Evolutionary conservation across 441 rosid species (phyloP), one percentile per base, ranked within the genome.

Genomic region (Breynia disticha): DNA sequence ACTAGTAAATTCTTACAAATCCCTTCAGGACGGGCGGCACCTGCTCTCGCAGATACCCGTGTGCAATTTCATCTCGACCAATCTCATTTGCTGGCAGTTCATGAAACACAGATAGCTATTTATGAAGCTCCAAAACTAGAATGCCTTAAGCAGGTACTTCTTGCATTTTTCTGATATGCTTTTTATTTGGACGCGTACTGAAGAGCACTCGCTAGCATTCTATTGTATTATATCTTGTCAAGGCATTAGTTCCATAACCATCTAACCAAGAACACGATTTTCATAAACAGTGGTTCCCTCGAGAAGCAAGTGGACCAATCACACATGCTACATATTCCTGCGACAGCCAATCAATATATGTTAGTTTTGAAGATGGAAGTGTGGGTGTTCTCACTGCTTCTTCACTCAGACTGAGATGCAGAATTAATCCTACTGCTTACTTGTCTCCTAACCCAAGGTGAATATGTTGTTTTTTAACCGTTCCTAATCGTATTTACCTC

Each of bases 291-390:
- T 86, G 76, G 79, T 67, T 81, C 20, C 77, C 80, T 43, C 74
- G 74, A 28, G 95, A 86, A 66, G 78, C 78, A 56, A 81, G 78
- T 11, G 86, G 87, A 5, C 85, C 91, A 32, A 78, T 94, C 53
- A 79, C 94, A 21, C 79, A 83, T 57, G 96, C 95, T 0, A 84
- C 95, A 28, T 94, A 87, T 72, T 90, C 99, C 12, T 94, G 99
- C 19, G 97, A 94, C 75, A 87, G 99, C 67, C 97, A 87, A 65
- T 72, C 85, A 65, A 74, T 94, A 24, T 94, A 80, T 54, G 84
- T 91, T 46, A 69, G 99, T 74, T 83, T 90, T 66, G 68, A 78
- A 52, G 97, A 94, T 57, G 91, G 87, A 48, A 76, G 83, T 4
- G 67, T 94, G 11, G 80, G 95, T 55, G 86, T 94, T 11, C 85